Base-by-base conservation (phyloP, 2,329 filamentous ascomycete genomes). In the Sporothrix inflata region DNA sequence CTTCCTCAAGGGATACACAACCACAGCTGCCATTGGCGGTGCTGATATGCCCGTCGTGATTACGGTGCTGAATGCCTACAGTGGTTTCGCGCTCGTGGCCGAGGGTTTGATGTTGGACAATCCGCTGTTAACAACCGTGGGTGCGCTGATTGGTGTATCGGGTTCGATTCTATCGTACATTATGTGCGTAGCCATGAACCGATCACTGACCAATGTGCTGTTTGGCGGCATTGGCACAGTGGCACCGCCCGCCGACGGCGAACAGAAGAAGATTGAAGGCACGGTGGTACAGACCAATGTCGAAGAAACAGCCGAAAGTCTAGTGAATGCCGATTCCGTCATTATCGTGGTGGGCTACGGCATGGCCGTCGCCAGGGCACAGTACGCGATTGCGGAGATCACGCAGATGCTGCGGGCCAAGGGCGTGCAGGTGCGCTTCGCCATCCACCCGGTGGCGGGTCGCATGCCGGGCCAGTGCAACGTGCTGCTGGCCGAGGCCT, bases 391-490 rank as follows among this genome's bases (percentile, higher is more conserved):
- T 69, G 91, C 92, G 4, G 92, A 94, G 78, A 95, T 97, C 75
- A 92, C 92, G 4, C 83, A 86, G 55, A 87, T 90, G 80, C 84
- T 97, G 19, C 90, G 93, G n/a, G 83, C 87, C 53, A 92, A 91
- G 79, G 92, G 92, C 3, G 86, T 96, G 77, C 93, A 91, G 27
- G 94, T 97, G 8, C 91, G 94, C 38, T 97, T 97, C 78, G 94
- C 93, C 7, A 96, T 97, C 76, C 94, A 97, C 78, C 94, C 94
- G 0, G 94, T 97, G 38, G 94, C 94, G 0, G 94, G 94, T 12
- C 89, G 94, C 42, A 97, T 97, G 94, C 94, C 94, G 0, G 94
- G 94, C 0, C 94, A 97, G 82, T 97, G 94, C 83, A 97, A 97
- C 78, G 94, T 97, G 4, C 85, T 97, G 2, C 88, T 97, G 16